Evolutionary conservation across 2,329 filamentous ascomycete genomes (phyloP), one percentile per base, ranked within the genome.

Genomic region (Aspergillus piperis): DNA sequence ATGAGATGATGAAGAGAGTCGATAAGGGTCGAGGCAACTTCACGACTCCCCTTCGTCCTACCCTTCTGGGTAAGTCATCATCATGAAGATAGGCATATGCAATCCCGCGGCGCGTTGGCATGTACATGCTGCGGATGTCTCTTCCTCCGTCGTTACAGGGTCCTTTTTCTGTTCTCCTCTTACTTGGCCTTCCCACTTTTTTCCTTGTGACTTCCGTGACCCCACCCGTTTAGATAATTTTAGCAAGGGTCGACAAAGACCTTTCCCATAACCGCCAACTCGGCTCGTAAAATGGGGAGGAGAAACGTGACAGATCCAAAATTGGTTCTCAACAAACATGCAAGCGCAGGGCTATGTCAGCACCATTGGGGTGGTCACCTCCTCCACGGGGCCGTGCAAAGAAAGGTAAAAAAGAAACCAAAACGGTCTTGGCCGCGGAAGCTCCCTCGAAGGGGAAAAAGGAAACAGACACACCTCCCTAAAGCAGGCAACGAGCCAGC

Each of bases 261-360:
- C 17, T 8, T 27, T 19, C 21, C 38, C 41, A 44, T 30, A 54
- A 30, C 52, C 52, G 52, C 52, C 36, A n/a, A 17, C 36, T 30
- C 52, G 27, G 19, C 27, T 17, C 8, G 15, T 8, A 11, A 19
- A 42, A 19, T 10, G 27, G n/a, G 11, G 39, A 27, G 30, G 54
- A 49, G 25, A 57, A 41, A 38, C 27, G 48, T 66, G 64, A 67
- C 57, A 62, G 59, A 60, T 67, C 65, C 59, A 60, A 66, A 62
- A 54, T 57, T 53, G 59, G 27, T 54, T 60, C 56, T 64, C 56
- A 58, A 65, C 53, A 53, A 54, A 64, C 49, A 54, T 63, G 59
- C 53, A 60, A 59, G 52, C 55, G 47, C 23, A 17, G 57, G 60
- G 50, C 32, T 50, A 39, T 63, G 58, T 54, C 61, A 56, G 41